These are phyloP conservation scores for Lentinula novae-zelandiae DNA, from an alignment of 1,284 basidiomycete species.

Conservation along the genomic window DNA sequence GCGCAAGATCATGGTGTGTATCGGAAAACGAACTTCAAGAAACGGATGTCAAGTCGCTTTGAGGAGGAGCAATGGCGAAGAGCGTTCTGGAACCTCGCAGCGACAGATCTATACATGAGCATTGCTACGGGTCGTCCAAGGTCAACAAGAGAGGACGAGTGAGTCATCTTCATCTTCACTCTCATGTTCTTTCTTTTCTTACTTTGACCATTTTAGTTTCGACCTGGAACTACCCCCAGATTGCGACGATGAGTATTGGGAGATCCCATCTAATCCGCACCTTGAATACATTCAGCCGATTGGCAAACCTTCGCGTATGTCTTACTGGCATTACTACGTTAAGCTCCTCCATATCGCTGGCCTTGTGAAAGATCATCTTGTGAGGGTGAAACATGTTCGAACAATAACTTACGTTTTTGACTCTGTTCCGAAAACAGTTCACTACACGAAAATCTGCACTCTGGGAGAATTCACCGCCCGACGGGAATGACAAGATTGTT, in stretches of 20 bases:
- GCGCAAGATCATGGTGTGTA: constrained; percentile 8
- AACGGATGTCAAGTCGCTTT: not conserved
- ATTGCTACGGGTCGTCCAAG: constrained; percentile 1
- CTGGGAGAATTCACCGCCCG: not conserved
- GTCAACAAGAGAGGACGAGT: constrained; percentile 5
- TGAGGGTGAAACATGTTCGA: not conserved
- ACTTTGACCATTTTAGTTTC: not conserved
- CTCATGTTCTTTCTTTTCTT: not conserved
- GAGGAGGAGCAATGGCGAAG: constrained; percentile 8
- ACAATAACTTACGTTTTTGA: not conserved
- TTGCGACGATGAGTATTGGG: constrained; percentile 9
- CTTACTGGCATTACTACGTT: not conserved
- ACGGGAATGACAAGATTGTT: constrained; percentile 3
- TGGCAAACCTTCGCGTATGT: not conserved
- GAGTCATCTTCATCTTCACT: not conserved
- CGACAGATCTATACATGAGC: not conserved
- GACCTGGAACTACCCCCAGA: not conserved
- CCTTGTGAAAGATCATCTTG: constrained; percentile 1
- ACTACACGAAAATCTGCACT: not conserved
- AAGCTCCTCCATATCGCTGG: constrained; percentile 5
- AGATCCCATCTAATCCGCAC: not conserved
- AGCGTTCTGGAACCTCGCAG: constrained; percentile 8
- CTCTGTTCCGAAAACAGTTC: not conserved
- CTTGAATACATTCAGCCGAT: not conserved
- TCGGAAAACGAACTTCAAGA: not conserved